Evolutionary conservation across 176 grass and related monocot species (phyloP), one percentile per base, ranked within the genome.

Genomic region (Urochloa ruziziensis): DNA sequence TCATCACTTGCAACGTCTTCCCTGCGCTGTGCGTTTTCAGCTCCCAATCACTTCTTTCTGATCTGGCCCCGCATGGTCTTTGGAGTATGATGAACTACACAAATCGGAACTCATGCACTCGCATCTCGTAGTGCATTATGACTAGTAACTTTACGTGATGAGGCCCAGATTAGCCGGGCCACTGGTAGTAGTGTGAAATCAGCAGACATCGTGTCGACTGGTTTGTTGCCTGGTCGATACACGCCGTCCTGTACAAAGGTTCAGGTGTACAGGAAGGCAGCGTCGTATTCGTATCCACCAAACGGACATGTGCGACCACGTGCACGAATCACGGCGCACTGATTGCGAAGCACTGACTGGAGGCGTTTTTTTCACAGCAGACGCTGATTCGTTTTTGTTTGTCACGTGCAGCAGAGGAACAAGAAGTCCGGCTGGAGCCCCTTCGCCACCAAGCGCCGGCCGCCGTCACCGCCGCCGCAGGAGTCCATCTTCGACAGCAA

Each of bases 401-500:
- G n/a, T 14, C 19, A 9, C 73, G 71, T 67, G 79, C 78, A 84
- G 76, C 87, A 78, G 81, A 65, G 4, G 18, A 90, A 73, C 66
- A 86, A 78, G 81, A 89, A 84, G 71, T 90, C 87, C 2, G 72
- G 87, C 58, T 92, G 87, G 87, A 86, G 77, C 59, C 87, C 87
- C 25, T 73, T 90, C 23, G 85, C 87, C 21, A 81, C 85, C 42
- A 87, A 60, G 52, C 91, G 91, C 57, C 91, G 37, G 48, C 67
- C 84, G 23, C 70, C 87, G n/a, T 71, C 84, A 10, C 54, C 74
- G 6, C 83, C 57, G 0, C 56, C 49, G 29, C 80, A 82, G 67
- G 80, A 83, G 19, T 15, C 80, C 33, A 28, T 70, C 80, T 83
- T 89, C 23, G 84, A 87, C 25, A 65, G 65, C 73, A 86, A 86